Evolutionary conservation across 208 protist species (phyloP), one percentile per base, ranked within the genome.

Genomic region (Lotmaria passim): DNA sequence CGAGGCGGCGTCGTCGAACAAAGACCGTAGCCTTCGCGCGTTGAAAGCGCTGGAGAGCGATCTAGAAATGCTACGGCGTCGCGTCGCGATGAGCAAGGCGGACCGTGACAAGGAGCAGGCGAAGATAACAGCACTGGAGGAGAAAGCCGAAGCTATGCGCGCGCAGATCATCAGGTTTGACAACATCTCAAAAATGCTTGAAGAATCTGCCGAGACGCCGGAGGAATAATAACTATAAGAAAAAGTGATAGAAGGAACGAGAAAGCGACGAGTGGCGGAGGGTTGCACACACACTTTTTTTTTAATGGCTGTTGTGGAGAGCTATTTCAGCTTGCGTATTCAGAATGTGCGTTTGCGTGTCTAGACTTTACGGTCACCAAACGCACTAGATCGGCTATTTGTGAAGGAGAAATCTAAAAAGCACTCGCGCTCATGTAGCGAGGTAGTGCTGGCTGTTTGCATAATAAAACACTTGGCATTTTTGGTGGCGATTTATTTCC

Each of bases 41-140:
- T 72, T 93, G 52, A 75, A 75, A 28, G 66, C 77, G 15, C 58
- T 90, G 24, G 81, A 91, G 48, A 76, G 67, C 31, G 88, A 93
- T 33, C 61, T 69, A 33, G 57, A 66, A 31, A 60, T 79, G 53
- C 48, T 82, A 23, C 59, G 89, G 5, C 63, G 56, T 10, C 80
- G 83, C 24, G 82, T 76, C 1, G 57, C 76, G 12, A 81, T 74
- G 19, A 83, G 73, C 59, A 73, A 75, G 51, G 56, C 51, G 0
- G 85, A 90, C 55, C 81, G 85, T 2, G 77, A 90, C 48, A 83
- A 78, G 72, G 81, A 89, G 57, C 70, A 66, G 12, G 69, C 61
- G 24, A 82, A 83, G 39, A 77, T 88, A 39, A 28, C 64, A 23
- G 71, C 59, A 53, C 47, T 89, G 14, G 76, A 85, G 52, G 81